Percentiles rank a stretch among this genome's conserved stretches.
These are phyloP conservation scores for Sclerotinia sclerotiorum DNA, from an alignment of 2,329 filamentous ascomycete species.

Conservation along the genomic window DNA sequence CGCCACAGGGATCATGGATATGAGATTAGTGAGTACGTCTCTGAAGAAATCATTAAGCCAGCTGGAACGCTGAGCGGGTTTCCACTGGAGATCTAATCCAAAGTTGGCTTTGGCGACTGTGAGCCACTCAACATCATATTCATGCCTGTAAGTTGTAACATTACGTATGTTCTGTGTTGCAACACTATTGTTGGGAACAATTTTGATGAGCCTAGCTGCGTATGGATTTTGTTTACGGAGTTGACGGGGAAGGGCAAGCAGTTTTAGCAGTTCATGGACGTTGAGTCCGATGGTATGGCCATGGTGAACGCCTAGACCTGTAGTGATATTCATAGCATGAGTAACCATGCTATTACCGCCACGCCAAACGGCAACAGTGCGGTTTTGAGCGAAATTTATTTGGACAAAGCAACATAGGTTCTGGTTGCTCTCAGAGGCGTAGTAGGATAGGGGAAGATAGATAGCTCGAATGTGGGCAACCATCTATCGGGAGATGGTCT, in stretches of 20 bases:
- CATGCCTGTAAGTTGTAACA: neutral
- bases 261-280: neutral
- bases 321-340: neutral
- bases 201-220: neutral
- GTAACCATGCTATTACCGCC: neutral
- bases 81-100: constrained; percentile 1
- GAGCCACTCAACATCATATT: constrained; percentile 1
- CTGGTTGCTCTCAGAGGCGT: neutral
- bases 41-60: constrained; percentile 7
- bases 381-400: constrained; percentile 8
- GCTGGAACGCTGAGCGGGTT: neutral
- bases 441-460: neutral
- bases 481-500: neutral
- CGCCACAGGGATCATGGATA: neutral
- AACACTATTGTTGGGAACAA: neutral
- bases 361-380: constrained; percentile 1
- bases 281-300: neutral
- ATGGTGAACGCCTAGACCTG: neutral
- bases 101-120: neutral
- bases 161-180: neutral
- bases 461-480: constrained; percentile 2
- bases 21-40: neutral
- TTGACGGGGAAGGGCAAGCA: constrained; percentile 3
- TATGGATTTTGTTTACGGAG: constrained; percentile 9
- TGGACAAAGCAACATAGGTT: neutral